Percentiles rank a stretch among this genome's conserved stretches.
phyloP scores from a whole-genome alignment of 768 basidiomycete species.

The Phylloporus arenicola region DNA sequence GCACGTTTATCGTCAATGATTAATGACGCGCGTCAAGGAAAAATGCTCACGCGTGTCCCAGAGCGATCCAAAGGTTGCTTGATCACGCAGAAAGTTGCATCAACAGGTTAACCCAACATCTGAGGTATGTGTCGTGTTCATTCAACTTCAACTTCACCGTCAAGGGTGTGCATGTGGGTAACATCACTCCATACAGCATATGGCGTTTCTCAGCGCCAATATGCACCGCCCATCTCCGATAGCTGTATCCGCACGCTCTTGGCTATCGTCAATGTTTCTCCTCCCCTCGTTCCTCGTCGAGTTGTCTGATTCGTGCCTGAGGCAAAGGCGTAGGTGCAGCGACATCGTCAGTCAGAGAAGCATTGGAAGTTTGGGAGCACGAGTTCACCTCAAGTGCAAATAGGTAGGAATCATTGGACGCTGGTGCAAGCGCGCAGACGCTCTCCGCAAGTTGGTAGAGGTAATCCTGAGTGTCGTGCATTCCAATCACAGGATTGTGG shows the following conservation, averaged over 20 bases:
- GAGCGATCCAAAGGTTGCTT: too few species aligned
- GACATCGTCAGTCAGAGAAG: neutral
- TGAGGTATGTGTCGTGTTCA: neutral
- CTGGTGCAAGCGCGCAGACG: conserved; percentile 67
- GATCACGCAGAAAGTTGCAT: neutral
- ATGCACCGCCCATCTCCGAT: neutral
- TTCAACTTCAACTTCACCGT: neutral
- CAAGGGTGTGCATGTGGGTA: neutral
- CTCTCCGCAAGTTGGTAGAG: conserved; percentile 72
- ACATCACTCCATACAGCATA: neutral
- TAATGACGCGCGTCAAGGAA: neutral
- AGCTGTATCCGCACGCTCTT: neutral
- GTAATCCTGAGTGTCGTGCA: conserved; percentile 59
- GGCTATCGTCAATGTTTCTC: neutral
- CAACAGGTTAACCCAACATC: neutral
- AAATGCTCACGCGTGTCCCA: too few species aligned
- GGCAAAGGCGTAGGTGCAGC: neutral
- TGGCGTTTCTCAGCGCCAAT: neutral
- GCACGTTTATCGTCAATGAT: neutral
- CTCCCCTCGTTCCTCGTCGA: conserved; percentile 2
- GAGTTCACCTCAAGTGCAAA: conserved; percentile 64
- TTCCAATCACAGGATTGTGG: neutral
- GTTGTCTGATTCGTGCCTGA: conserved; percentile 10
- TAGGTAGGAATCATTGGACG: conserved; percentile 71
- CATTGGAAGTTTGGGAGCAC: too few species aligned